Conservation (phyloP, 805 yeast genomes). For the Saccharomycopsis fodiens region DNA sequence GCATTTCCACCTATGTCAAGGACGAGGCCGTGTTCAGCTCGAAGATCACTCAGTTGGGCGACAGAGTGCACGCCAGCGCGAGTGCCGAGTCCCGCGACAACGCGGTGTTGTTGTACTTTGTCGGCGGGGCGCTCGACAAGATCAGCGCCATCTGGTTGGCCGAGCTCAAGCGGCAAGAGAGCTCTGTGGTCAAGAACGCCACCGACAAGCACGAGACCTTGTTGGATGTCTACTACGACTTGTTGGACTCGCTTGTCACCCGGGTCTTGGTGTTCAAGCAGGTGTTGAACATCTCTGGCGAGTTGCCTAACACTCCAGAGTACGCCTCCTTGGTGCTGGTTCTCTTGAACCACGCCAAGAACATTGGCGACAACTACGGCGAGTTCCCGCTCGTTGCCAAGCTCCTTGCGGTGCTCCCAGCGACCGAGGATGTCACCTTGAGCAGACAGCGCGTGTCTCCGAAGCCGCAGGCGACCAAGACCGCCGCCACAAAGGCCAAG, state of each 20-base stretch:
- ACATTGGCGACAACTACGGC: slow-evolving; percentile 68
- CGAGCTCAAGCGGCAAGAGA: slow-evolving; percentile 48
- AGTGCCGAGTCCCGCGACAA: slow-evolving; percentile 64
- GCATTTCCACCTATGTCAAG: slow-evolving; percentile 50
- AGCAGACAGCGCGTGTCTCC: slow-evolving; percentile 60
- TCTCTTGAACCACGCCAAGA: slow-evolving; percentile 73
- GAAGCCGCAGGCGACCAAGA: not conserved
- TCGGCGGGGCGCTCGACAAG: slow-evolving; percentile 75
- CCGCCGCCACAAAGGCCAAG: slow-evolving; percentile 22
- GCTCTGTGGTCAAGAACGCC: slow-evolving; percentile 18
- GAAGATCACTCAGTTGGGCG: slow-evolving; percentile 65
- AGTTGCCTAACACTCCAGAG: slow-evolving; percentile 28
- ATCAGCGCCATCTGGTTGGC: slow-evolving; percentile 77
- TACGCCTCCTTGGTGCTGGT: slow-evolving; percentile 31
- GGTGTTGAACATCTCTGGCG: slow-evolving; percentile 22
- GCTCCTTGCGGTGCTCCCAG: slow-evolving; percentile 65
- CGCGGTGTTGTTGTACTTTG: slow-evolving; percentile 71
- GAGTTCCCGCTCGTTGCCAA: slow-evolving; percentile 73
- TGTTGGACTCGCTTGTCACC: slow-evolving; percentile 15
- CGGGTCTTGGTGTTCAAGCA: slow-evolving; percentile 19
- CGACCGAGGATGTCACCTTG: slow-evolving; percentile 56
- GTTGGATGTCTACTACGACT: slow-evolving; percentile 22
- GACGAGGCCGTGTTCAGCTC: slow-evolving; percentile 42
- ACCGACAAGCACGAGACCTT: slow-evolving; percentile 19
- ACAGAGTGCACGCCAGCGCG: slow-evolving; percentile 50